Evolutionary conservation across 148 eudicot species (phyloP).

Genomic region (Cornus florida): DNA sequence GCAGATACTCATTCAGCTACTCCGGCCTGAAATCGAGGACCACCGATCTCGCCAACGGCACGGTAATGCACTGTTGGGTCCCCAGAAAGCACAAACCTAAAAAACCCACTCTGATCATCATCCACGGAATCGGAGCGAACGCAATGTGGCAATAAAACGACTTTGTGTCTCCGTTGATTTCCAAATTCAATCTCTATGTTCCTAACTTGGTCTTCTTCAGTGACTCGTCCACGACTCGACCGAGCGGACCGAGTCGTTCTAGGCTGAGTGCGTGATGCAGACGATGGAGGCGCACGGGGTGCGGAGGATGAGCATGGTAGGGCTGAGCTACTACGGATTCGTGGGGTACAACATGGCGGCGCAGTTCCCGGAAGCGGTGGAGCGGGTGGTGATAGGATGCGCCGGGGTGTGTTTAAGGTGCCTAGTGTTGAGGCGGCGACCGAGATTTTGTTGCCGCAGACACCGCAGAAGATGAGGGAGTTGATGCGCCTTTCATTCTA

Average conservation of each 20-base stretch:
- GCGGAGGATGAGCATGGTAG: conserved; percentile 37
- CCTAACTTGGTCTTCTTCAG: conserved; percentile 64
- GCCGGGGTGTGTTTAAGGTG: conserved; percentile 58
- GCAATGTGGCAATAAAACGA: conserved; percentile 72
- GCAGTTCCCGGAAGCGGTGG: conserved; percentile 39
- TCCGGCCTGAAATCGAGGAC: conserved; percentile 39
- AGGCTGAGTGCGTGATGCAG: conserved; percentile 45
- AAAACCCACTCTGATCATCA: conserved; percentile 34
- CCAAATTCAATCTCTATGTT: conserved; percentile 51
- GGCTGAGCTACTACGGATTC: conserved; percentile 63
- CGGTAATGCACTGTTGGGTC: conserved; percentile 55
- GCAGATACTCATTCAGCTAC: conserved; percentile 33
- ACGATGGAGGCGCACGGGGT: conserved; percentile 35
- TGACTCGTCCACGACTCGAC: conserved; percentile 44
- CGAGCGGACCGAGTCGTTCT: conserved; percentile 50
- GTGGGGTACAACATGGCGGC: conserved; percentile 59
- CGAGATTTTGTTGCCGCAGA: conserved; percentile 39
- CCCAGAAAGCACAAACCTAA: conserved; percentile 30
- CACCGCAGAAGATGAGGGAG: conserved; percentile 44
- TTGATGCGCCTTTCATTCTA: conserved; percentile 43
- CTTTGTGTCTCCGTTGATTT: conserved; percentile 16
- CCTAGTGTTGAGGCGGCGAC: conserved; percentile 38
- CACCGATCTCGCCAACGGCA: conserved; percentile 38
- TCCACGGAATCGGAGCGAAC: conserved; percentile 63
- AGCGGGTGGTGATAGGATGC: conserved; percentile 39